Evolutionary conservation across 2,329 filamentous ascomycete genomes (phyloP).

Genomic region (Apiospora koreana): DNA sequence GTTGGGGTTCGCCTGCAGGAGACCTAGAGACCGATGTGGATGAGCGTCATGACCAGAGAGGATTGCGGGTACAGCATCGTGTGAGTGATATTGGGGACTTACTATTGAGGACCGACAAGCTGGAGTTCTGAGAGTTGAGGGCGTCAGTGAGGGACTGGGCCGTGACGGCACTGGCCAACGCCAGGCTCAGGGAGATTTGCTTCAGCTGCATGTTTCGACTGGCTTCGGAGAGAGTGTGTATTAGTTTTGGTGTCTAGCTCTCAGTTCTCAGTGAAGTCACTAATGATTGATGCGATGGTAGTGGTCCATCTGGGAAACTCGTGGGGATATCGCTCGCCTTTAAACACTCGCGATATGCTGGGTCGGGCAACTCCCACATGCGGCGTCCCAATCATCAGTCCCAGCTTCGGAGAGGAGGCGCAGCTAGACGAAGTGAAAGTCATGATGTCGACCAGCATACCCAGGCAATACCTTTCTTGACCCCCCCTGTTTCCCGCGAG

Average conservation of each 20-base stretch:
- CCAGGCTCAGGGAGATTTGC: conserved; percentile 8
- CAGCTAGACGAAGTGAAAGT: conserved; percentile 2
- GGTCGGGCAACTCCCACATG: background rate
- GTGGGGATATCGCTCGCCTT: background rate
- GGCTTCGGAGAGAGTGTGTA: background rate
- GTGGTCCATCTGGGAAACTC: background rate
- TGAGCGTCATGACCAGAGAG: background rate
- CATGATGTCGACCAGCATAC: conserved; percentile 8
- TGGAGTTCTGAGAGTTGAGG: conserved; percentile 15
- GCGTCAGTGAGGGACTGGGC: conserved; percentile 17
- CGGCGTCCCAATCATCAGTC: background rate
- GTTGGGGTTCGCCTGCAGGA: conserved; percentile 20
- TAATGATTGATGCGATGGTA: background rate
- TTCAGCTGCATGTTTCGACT: conserved; percentile 14
- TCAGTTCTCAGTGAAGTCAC: background rate
- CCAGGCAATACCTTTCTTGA: background rate
- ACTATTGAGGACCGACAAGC: conserved; percentile 16
- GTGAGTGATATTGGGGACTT: background rate
- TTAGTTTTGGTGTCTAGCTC: background rate
- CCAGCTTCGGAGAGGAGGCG: background rate
- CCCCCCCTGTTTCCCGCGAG: background rate
- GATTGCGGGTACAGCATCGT: background rate
- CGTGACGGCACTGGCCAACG: conserved; percentile 11
- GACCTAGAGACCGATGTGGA: conserved; percentile 16
- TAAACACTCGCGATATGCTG: background rate